Evolutionary conservation across 2,329 filamentous ascomycete species (phyloP), one percentile per base, ranked within the genome.

Genomic region (Monosporascus sp.): DNA sequence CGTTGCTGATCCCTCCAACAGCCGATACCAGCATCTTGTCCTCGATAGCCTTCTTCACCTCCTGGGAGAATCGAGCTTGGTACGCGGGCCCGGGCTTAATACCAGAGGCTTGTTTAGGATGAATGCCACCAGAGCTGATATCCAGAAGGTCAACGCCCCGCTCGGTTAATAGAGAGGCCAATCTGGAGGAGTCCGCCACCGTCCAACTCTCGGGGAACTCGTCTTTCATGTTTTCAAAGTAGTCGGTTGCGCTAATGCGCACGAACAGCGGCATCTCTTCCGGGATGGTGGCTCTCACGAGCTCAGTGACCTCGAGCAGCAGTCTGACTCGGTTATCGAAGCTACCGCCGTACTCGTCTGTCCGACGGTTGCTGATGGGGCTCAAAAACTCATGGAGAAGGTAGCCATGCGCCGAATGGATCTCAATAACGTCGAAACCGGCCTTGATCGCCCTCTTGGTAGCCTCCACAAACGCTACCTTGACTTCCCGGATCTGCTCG

Each of bases 401-500:
- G 65, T 92, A 94, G 1, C 90, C 89, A 63, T 94, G 90, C 0
- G 89, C 90, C 60, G 80, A 82, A 72, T 94, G 90, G 49, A 95
- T 83, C 68, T 85, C 86, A 17, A 89, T 77, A 4, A 82, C 81
- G 61, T 88, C 86, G 58, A 84, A 81, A 0, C 81, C 81, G 3
- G 79, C 81, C 58, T 62, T 49, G 7, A 75, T 66, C 11, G 71
- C 66, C 19, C 69, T 64, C 52, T 60, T 60, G 7, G 71, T 68
- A 19, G 69, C 66, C 5, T 69, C 65, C 19, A 57, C 61, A 50
- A 71, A 75, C n/a, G 64, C 72, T 2, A 57, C 31, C 45, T 73
- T 67, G 2, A 73, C 53, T 48, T 69, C 62, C 37, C 59, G 36
- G 24, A 76, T 71, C 27, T 75, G 71, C 2, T 67, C 58, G 2